Evolutionary conservation across 2,329 filamentous ascomycete genomes (phyloP).

Genomic region (Alternaria burnsii): DNA sequence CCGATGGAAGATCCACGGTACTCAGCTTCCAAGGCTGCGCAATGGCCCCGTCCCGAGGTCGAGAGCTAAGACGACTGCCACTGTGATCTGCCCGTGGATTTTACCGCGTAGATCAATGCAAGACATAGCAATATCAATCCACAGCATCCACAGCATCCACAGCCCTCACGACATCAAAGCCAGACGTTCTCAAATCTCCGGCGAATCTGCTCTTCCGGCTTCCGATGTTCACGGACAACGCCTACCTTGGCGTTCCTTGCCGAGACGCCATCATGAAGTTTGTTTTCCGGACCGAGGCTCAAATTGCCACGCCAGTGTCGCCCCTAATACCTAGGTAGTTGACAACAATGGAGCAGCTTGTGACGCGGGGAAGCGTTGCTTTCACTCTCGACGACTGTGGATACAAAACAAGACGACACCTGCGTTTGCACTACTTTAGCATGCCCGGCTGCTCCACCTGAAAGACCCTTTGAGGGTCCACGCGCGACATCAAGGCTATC

Average conservation of each 20-base stretch:
- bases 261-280: conserved; percentile 3
- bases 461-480: conserved; percentile 12
- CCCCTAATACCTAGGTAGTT: not conserved
- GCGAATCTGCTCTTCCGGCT: conserved; percentile 7
- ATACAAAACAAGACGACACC: conserved; percentile 7
- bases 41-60: not conserved
- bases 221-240: not conserved
- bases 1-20: conserved; percentile 1
- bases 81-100: not conserved
- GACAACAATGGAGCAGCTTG: conserved; percentile 8
- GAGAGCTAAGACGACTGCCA: not conserved
- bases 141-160: not conserved
- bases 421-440: conserved; percentile 1
- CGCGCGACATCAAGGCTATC: conserved; percentile 12
- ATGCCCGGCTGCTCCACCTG: conserved; percentile 2
- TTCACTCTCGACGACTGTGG: conserved; percentile 1
- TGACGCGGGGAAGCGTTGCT: conserved; percentile 6
- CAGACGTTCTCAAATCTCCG: not conserved
- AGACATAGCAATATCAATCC: not conserved
- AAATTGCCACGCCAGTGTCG: not conserved
- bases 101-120: conserved; percentile 3
- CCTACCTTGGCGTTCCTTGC: not conserved
- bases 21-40: not conserved
- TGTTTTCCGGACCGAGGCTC: conserved; percentile 16
- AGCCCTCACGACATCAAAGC: not conserved